A percentile compares a stretch with the other conserved stretches of the same genome.
These are phyloP conservation scores for Tremellales sp. DNA, from an alignment of 1,284 basidiomycete species.

Conservation along the genomic window DNA sequence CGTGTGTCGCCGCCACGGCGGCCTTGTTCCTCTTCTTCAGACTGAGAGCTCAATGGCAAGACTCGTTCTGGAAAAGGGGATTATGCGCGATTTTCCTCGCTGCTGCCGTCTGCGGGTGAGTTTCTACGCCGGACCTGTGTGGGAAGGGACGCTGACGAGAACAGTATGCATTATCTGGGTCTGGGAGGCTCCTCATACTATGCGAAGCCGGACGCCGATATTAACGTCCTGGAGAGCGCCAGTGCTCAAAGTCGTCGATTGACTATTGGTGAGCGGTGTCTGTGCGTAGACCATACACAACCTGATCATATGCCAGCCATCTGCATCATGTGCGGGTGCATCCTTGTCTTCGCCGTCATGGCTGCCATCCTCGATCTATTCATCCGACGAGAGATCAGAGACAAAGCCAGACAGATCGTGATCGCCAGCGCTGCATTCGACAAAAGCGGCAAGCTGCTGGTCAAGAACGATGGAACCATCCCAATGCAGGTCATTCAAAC, in stretches of 20 bases:
- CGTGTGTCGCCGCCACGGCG: conserved; percentile 50
- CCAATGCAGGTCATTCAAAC: conserved; percentile 54
- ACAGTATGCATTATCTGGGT: conserved; percentile 53
- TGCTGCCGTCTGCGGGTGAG: conserved; percentile 49
- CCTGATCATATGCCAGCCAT: conserved; percentile 33
- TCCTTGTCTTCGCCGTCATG: conserved; percentile 48
- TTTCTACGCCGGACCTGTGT: background rate
- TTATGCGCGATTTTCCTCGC: conserved; percentile 49
- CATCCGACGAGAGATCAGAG: conserved; percentile 43
- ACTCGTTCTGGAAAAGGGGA: conserved; percentile 52
- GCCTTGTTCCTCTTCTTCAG: conserved; percentile 53
- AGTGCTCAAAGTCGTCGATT: conserved; percentile 42
- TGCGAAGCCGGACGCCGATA: conserved; percentile 29
- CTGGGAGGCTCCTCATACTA: conserved; percentile 51
- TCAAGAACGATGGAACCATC: conserved; percentile 52
- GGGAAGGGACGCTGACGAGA: conserved; percentile 1
- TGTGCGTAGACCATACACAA: background rate
- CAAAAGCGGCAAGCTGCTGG: conserved; percentile 51
- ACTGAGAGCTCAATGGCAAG: conserved; percentile 52
- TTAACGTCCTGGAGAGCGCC: conserved; percentile 23
- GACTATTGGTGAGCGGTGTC: conserved; percentile 40
- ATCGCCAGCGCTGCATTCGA: conserved; percentile 53
- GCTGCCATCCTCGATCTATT: conserved; percentile 49
- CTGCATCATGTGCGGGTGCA: conserved; percentile 52
- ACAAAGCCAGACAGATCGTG: conserved; percentile 51